A percentile compares a stretch with the other conserved stretches of the same genome.
Evolutionary conservation across 1,139 yeast genomes (phyloP).

Genomic region (Yamadazyma kanchanaburiensis): DNA sequence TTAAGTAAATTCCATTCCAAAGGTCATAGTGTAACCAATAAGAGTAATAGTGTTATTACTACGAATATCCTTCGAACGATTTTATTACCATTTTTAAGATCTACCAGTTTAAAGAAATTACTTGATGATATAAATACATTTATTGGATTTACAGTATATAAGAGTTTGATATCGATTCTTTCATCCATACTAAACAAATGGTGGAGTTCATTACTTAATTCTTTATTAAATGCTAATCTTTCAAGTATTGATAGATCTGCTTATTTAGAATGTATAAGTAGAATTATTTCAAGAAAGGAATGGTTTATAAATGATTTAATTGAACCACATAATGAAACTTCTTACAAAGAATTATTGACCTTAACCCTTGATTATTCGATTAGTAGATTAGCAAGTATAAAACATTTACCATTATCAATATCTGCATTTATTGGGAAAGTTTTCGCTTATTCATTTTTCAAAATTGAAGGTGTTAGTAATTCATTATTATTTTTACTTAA

Average conservation of each 20-base stretch:
- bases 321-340: conserved; percentile 13
- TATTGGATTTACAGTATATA: conserved; percentile 21
- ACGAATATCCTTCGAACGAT: conserved; percentile 66
- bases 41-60: conserved; percentile 48
- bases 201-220: conserved; percentile 61
- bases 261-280: conserved; percentile 68
- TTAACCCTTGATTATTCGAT: conserved; percentile 59
- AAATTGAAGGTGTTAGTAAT: conserved; percentile 57
- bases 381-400: conserved; percentile 46
- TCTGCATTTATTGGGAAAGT: conserved; percentile 81
- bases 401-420: conserved; percentile 54
- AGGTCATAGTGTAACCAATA: no score
- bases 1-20: conserved; percentile 49
- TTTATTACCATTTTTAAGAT: conserved; percentile 63
- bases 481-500: conserved; percentile 61
- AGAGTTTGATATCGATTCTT: conserved; percentile 33
- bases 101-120: conserved; percentile 22
- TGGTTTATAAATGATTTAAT: conserved; percentile 42
- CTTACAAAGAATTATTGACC: conserved; percentile 35
- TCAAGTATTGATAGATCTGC: conserved; percentile 56
- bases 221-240: conserved; percentile 24
- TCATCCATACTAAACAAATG: conserved; percentile 50
- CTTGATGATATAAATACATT: conserved; percentile 11
- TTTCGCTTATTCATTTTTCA: conserved; percentile 64
- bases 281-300: conserved; percentile 61